phyloP scores from a whole-genome alignment of 31 red algal species.

The Endocladia muricata region DNA sequence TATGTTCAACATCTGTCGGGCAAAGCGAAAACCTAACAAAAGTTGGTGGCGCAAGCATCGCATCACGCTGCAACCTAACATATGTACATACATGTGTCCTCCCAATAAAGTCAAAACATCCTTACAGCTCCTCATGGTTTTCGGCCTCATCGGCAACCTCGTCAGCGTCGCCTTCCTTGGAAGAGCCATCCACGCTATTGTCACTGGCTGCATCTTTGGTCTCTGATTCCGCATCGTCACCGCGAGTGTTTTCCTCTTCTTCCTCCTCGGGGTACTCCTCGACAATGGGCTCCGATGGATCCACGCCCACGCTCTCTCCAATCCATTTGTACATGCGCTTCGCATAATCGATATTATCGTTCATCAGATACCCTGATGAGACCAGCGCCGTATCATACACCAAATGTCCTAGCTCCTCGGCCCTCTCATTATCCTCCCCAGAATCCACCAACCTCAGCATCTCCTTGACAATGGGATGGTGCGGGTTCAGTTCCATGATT shows the following conservation, averaged over 20 bases:
- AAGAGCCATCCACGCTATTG: not conserved
- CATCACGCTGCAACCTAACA: no score
- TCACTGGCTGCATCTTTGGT: not conserved
- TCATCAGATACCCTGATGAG: slow-evolving; percentile 83
- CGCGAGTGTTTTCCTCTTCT: slow-evolving; percentile 44
- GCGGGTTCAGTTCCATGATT: slow-evolving; percentile 91
- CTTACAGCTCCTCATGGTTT: not conserved
- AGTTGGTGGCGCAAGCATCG: no score
- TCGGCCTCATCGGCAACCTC: not conserved
- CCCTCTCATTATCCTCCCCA: slow-evolving; percentile 50
- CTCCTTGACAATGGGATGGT: slow-evolving; percentile 81
- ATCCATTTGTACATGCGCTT: slow-evolving; percentile 89
- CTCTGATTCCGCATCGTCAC: not conserved
- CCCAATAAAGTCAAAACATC: no score
- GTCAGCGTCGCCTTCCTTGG: not conserved
- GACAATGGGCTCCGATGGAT: slow-evolving; percentile 36
- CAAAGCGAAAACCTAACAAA: no score
- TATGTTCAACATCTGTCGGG: no score
- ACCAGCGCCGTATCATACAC: slow-evolving; percentile 90
- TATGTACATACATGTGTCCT: no score
- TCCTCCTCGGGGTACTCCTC: slow-evolving; percentile 57
- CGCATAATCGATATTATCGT: slow-evolving; percentile 75
- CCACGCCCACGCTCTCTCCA: slow-evolving; percentile 68
- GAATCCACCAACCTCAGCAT: slow-evolving; percentile 38
- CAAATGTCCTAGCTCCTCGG: slow-evolving; percentile 68